Conservation (phyloP, 169 alveolate species). For the Cryptosporidium tyzzeri region DNA sequence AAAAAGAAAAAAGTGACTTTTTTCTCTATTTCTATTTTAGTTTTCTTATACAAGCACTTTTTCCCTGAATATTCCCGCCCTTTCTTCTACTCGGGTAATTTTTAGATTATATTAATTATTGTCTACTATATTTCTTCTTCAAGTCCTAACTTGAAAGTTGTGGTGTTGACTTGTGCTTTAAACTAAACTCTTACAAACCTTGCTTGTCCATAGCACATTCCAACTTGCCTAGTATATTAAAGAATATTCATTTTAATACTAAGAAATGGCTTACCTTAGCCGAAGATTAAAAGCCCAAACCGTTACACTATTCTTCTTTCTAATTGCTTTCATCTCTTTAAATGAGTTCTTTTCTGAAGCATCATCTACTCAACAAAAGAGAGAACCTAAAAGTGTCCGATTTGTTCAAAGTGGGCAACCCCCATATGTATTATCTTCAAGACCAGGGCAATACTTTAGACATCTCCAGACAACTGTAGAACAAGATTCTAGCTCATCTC, state of each 20-base stretch:
- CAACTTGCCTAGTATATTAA: neutral
- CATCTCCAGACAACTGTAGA: slow-evolving; percentile 54
- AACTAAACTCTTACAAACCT: neutral
- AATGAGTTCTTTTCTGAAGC: neutral
- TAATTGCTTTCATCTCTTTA: neutral
- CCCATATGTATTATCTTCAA: slow-evolving; percentile 16
- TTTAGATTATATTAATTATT: slow-evolving; percentile 14
- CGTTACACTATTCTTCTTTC: neutral
- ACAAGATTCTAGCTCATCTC: slow-evolving; percentile 44
- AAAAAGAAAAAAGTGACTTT: slow-evolving; percentile 44
- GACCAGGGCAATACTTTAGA: slow-evolving; percentile 23
- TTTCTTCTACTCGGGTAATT: neutral
- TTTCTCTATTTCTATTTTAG: neutral
- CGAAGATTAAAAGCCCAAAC: neutral
- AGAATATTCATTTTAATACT: neutral
- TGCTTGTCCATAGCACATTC: neutral
- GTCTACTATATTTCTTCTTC: neutral
- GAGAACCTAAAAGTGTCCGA: neutral
- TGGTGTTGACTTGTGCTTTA: neutral
- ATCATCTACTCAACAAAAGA: slow-evolving; percentile 1
- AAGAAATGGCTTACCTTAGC: neutral
- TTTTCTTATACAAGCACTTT: neutral
- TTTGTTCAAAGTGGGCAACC: neutral
- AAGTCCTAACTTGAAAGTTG: neutral
- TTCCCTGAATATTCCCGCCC: neutral